phyloP scores from a whole-genome alignment of 2,329 filamentous ascomycete genomes.

The Aspergillus arachidicola region DNA sequence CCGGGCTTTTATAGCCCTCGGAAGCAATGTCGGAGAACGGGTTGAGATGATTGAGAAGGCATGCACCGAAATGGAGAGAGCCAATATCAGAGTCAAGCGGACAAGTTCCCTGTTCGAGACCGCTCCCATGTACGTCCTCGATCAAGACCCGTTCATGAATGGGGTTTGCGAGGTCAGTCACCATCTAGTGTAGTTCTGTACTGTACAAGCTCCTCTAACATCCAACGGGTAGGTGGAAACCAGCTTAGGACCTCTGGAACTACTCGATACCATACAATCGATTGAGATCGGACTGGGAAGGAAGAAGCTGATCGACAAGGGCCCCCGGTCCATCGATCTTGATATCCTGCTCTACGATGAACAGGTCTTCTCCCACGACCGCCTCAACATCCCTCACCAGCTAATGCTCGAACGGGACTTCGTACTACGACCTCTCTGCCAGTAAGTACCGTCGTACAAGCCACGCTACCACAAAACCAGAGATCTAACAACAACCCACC shows the following conservation, averaged over 20 bases:
- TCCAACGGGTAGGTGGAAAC: constrained; percentile 70
- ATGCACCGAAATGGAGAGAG: constrained; percentile 72
- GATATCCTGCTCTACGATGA: constrained; percentile 86
- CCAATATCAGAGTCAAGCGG: constrained; percentile 71
- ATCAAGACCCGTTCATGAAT: constrained; percentile 88
- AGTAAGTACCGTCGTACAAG: constrained; percentile 30
- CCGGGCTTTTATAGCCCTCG: constrained; percentile 79
- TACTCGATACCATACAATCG: constrained; percentile 78
- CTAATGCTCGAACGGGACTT: constrained; percentile 91
- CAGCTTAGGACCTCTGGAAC: constrained; percentile 68
- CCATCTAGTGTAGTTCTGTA: not conserved
- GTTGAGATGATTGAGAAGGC: constrained; percentile 83
- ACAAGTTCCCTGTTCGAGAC: constrained; percentile 95
- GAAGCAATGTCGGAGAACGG: constrained; percentile 89
- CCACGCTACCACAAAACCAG: not conserved
- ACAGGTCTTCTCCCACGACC: constrained; percentile 64
- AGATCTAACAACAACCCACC: constrained; percentile 7
- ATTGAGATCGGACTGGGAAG: constrained; percentile 82
- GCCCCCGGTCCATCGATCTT: constrained; percentile 89
- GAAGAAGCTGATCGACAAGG: constrained; percentile 85
- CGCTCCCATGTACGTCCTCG: constrained; percentile 91
- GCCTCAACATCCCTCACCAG: constrained; percentile 81
- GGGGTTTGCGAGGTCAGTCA: constrained; percentile 81
- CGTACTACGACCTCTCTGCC: constrained; percentile 79
- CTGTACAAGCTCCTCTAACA: constrained; percentile 11